Evolutionary conservation across 495 filamentous ascomycete species (phyloP).

Genomic region (Penicillium lagena): DNA sequence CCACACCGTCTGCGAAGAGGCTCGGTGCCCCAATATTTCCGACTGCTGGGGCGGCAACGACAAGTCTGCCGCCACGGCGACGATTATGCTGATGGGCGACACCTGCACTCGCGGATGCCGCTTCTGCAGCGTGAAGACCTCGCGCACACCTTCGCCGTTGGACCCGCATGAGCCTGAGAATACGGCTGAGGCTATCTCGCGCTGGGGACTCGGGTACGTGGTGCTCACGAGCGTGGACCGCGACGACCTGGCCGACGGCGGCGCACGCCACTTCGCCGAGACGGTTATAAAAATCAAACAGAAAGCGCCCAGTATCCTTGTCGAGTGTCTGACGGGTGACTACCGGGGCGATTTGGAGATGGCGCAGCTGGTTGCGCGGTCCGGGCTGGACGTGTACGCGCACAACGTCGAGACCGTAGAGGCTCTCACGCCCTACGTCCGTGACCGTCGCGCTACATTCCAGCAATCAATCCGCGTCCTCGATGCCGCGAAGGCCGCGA

Average conservation of each 20-base stretch:
- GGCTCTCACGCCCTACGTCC: conserved; percentile 77
- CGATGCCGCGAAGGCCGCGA: conserved; percentile 70
- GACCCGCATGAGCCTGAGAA: conserved; percentile 97
- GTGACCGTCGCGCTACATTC: conserved; percentile 87
- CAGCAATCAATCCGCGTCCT: conserved; percentile 78
- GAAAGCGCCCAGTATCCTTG: conserved; percentile 77
- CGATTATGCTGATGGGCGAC: conserved; percentile 99
- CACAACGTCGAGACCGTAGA: conserved; percentile 97
- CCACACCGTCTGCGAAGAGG: conserved; percentile 97
- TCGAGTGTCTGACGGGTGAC: conserved; percentile 94
- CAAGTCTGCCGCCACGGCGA: conserved; percentile 88
- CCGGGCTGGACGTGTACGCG: conserved; percentile 91
- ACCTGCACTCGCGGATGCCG: conserved; percentile 95
- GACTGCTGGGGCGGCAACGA: conserved; percentile 93
- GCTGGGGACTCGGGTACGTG: conserved; percentile 95
- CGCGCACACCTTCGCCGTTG: conserved; percentile 66
- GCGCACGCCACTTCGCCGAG: conserved; percentile 86
- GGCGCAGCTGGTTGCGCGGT: conserved; percentile 73
- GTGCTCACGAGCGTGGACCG: conserved; percentile 91
- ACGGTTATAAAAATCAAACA: conserved; percentile 91
- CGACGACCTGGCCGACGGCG: conserved; percentile 85
- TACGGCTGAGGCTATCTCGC: conserved; percentile 83
- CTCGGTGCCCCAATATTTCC: conserved; percentile 92
- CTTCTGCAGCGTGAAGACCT: conserved; percentile 95
- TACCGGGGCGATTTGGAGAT: conserved; percentile 76